These are phyloP conservation scores for Yamadazyma conglobata DNA, from an alignment of 1,139 yeast species.

Conservation along the genomic window DNA sequence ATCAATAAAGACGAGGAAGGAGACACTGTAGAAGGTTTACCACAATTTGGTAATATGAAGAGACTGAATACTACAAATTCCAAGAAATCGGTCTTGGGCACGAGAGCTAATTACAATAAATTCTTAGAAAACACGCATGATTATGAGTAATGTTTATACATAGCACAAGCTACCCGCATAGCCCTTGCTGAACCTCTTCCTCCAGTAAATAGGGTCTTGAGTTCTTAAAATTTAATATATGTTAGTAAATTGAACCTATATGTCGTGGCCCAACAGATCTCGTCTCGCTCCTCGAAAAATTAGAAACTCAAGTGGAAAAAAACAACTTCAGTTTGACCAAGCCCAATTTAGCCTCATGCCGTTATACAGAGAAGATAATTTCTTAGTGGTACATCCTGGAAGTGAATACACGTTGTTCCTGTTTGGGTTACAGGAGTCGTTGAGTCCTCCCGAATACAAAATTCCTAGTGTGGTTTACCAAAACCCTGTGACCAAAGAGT, in stretches of 20 bases:
- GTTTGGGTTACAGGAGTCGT: slow-evolving; percentile 77
- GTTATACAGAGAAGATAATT: slow-evolving; percentile 57
- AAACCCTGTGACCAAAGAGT: slow-evolving; percentile 41
- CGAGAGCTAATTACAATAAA: slow-evolving; percentile 36
- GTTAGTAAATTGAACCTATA: no score
- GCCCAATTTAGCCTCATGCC: slow-evolving; percentile 42
- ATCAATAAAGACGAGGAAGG: slow-evolving; percentile 18
- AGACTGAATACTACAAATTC: slow-evolving; percentile 33
- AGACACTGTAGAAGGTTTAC: slow-evolving; percentile 28
- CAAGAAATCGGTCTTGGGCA: slow-evolving; percentile 38
- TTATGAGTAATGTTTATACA: no score
- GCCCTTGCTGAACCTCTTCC: no score
- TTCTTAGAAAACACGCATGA: slow-evolving; percentile 34
- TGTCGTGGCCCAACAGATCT: no score
- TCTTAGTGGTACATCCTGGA: slow-evolving; percentile 77
- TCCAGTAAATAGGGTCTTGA: no score
- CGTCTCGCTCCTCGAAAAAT: no score
- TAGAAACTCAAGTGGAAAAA: no score
- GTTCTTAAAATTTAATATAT: no score
- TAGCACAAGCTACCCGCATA: no score
- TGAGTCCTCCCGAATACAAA: slow-evolving; percentile 71
- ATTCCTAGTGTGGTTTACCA: slow-evolving; percentile 75
- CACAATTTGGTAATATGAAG: slow-evolving; percentile 18
- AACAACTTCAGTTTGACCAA: no score
- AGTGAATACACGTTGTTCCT: slow-evolving; percentile 69